Conservation (phyloP, 2,329 filamentous ascomycete genomes). For the Hypoxylon sp. region DNA sequence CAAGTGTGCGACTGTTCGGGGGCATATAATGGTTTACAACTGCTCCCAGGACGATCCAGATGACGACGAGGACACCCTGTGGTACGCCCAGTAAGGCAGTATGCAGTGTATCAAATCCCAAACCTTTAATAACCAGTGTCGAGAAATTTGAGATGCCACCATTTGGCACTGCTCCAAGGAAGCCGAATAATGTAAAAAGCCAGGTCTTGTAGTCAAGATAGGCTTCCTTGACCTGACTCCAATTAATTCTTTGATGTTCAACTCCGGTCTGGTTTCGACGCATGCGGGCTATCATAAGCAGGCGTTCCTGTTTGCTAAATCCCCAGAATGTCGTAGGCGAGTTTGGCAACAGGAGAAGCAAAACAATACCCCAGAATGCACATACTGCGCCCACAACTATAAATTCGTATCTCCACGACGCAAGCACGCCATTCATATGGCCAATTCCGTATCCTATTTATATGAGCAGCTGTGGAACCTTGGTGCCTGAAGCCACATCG, state of each 20-base stretch:
- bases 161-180: slow-evolving; percentile 63
- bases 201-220: slow-evolving; percentile 64
- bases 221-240: slow-evolving; percentile 58
- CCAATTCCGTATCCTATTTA: slow-evolving; percentile 59
- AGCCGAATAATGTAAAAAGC: slow-evolving; percentile 66
- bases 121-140: slow-evolving; percentile 70
- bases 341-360: slow-evolving; percentile 63
- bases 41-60: slow-evolving; percentile 27
- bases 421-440: slow-evolving; percentile 60
- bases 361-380: slow-evolving; percentile 55
- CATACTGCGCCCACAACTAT: slow-evolving; percentile 59
- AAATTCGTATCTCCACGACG: slow-evolving; percentile 53
- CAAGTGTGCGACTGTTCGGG: slow-evolving; percentile 18
- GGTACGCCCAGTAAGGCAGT: slow-evolving; percentile 70
- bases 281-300: slow-evolving; percentile 57
- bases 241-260: slow-evolving; percentile 56
- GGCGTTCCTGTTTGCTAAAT: slow-evolving; percentile 59
- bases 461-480: neutral
- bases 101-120: slow-evolving; percentile 67
- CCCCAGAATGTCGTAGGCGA: slow-evolving; percentile 67
- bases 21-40: slow-evolving; percentile 23
- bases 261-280: slow-evolving; percentile 58
- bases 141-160: slow-evolving; percentile 73
- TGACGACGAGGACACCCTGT: slow-evolving; percentile 46
- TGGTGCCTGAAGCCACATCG: neutral